A percentile compares a stretch with the other conserved stretches of the same genome.
Evolutionary conservation across 1,139 yeast genomes (phyloP).

Genomic region (Scheffersomyces illinoinensis): DNA sequence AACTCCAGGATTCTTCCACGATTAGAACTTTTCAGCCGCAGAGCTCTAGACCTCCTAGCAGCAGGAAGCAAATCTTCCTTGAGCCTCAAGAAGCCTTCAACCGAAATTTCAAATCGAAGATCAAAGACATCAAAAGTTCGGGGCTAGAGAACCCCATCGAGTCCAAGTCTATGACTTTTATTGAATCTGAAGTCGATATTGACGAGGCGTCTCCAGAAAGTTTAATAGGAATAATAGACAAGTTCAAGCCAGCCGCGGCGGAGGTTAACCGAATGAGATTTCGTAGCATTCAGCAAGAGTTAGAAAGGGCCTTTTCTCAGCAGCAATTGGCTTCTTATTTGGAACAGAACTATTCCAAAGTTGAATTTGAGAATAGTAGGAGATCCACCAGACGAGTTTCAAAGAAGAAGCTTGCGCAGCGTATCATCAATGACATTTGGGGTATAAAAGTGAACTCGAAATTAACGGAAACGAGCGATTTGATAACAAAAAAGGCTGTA

Average conservation of each 20-base stretch:
- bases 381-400: slow-evolving; percentile 13
- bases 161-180: background rate
- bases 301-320: slow-evolving; percentile 13
- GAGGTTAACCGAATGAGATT: slow-evolving; percentile 11
- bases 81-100: slow-evolving; percentile 10
- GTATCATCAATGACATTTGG: slow-evolving; percentile 44
- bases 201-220: background rate
- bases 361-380: slow-evolving; percentile 8
- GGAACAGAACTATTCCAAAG: slow-evolving; percentile 7
- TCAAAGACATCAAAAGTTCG: background rate
- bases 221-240: slow-evolving; percentile 9
- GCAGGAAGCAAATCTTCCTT: slow-evolving; percentile 16
- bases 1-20: slow-evolving; percentile 12
- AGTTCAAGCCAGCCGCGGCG: slow-evolving; percentile 9
- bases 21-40: slow-evolving; percentile 7
- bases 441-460: slow-evolving; percentile 26
- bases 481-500: slow-evolving; percentile 37
- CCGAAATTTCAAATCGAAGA: background rate
- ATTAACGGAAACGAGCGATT: slow-evolving; percentile 37
- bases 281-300: slow-evolving; percentile 11
- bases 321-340: slow-evolving; percentile 12
- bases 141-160: background rate
- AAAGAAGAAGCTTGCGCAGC: slow-evolving; percentile 12
- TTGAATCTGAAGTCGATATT: background rate
- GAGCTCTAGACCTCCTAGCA: background rate